Percentiles rank a stretch among this genome's conserved stretches.
These are phyloP conservation scores for Pueraria montana DNA, from an alignment of 306 rosid species.

Conservation along the genomic window DNA sequence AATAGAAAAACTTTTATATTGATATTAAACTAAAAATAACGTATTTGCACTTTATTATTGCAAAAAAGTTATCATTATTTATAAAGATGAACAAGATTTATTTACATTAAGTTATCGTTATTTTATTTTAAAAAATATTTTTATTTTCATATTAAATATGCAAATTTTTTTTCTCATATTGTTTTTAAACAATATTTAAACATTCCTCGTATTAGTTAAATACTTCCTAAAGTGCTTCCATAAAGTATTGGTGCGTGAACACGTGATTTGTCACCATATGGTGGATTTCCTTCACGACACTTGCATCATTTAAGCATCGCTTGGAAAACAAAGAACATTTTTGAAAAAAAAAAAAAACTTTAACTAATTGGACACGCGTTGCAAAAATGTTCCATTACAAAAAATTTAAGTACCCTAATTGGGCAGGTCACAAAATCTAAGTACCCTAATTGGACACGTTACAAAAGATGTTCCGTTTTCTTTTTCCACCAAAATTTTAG, in stretches of 20 bases:
- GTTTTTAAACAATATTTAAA: background rate
- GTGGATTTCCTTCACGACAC: background rate
- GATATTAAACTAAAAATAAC: no score
- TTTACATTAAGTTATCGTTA: no score
- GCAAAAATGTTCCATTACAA: background rate
- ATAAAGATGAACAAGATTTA: no score
- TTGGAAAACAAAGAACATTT: slow-evolving; percentile 5
- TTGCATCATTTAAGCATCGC: background rate
- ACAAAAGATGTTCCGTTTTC: background rate
- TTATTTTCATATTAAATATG: no score
- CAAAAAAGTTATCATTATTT: no score
- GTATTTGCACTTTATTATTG: no score
- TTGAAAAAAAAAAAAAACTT: no score
- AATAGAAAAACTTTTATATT: no score
- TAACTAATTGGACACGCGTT: slow-evolving; percentile 4
- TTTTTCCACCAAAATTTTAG: slow-evolving; percentile 14
- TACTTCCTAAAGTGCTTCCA: background rate
- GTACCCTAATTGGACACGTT: background rate
- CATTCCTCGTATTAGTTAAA: background rate
- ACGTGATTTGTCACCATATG: background rate
- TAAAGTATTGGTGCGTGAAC: background rate
- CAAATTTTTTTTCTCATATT: background rate
- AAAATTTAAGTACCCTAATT: no score
- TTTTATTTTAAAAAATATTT: no score
- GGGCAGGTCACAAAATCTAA: background rate